These are phyloP conservation scores for Saraca asoca DNA, from an alignment of 331 rosid genomes.

Conservation along the genomic window DNA sequence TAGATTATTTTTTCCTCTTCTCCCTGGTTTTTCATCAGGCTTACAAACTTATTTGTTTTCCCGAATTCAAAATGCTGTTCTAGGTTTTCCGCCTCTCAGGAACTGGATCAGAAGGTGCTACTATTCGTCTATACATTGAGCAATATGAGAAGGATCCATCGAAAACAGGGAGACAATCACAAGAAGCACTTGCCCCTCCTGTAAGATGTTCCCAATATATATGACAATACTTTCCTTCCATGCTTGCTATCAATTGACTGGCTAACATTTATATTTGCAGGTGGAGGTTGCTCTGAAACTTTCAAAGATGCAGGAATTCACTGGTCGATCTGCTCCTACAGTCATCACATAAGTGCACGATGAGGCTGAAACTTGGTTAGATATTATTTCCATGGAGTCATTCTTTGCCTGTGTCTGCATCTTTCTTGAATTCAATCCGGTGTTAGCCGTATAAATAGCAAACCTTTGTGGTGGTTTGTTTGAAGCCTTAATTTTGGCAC, in stretches of 20 bases:
- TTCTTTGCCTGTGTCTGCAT: conserved; percentile 30
- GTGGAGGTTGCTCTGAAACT: conserved; percentile 93
- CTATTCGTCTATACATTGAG: conserved; percentile 93
- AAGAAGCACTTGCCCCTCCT: conserved; percentile 91
- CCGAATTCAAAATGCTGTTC: conserved; percentile 16
- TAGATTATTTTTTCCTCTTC: neutral
- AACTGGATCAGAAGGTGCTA: conserved; percentile 98
- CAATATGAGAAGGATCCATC: conserved; percentile 95
- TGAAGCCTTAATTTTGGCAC: conserved; percentile 32
- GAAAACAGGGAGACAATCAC: conserved; percentile 77
- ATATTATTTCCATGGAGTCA: conserved; percentile 17
- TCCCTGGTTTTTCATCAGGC: neutral
- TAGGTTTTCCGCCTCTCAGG: conserved; percentile 98
- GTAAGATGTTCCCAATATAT: conserved; percentile 50
- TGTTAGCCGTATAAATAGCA: conserved; percentile 31
- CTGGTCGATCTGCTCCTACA: conserved; percentile 92
- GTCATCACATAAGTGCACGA: conserved; percentile 62
- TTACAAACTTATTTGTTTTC: conserved; percentile 20
- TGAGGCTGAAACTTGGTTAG: conserved; percentile 4
- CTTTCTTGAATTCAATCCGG: conserved; percentile 8
- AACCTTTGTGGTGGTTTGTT: conserved; percentile 33
- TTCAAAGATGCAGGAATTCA: conserved; percentile 89
- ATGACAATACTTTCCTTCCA: conserved; percentile 1
- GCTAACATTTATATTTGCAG: conserved; percentile 42
- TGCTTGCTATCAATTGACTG: conserved; percentile 5